Evolutionary conservation across 2,329 filamentous ascomycete genomes (phyloP).

Genomic region (Sarocladium brachiariae): DNA sequence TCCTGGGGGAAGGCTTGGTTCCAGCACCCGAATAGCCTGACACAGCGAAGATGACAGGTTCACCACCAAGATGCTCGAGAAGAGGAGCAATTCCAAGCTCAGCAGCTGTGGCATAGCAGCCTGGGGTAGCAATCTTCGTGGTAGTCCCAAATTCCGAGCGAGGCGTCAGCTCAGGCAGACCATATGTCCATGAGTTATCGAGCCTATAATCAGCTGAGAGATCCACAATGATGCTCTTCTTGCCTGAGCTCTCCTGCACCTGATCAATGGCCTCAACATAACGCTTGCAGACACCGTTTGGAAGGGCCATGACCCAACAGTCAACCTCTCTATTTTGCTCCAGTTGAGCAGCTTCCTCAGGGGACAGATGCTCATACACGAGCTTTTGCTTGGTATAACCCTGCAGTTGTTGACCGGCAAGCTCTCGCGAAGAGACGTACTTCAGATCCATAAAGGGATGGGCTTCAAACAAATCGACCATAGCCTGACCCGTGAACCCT

Average conservation of each 20-base stretch:
- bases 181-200: conserved; percentile 65
- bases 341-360: conserved; percentile 82
- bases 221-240: conserved; percentile 76
- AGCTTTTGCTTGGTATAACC: conserved; percentile 89
- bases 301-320: conserved; percentile 96
- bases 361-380: conserved; percentile 80
- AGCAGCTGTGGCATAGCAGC: conserved; percentile 90
- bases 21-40: conserved; percentile 92
- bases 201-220: conserved; percentile 96
- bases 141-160: conserved; percentile 70
- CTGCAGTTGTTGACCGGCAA: conserved; percentile 80
- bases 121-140: conserved; percentile 82
- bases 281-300: conserved; percentile 90
- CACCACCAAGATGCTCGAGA: conserved; percentile 65
- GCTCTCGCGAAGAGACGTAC: conserved; percentile 89
- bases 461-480: conserved; percentile 78
- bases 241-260: conserved; percentile 23
- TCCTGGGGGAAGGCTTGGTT: conserved; percentile 90
- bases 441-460: conserved; percentile 87
- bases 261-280: conserved; percentile 84
- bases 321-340: conserved; percentile 79
- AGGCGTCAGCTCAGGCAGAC: conserved; percentile 77
- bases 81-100: conserved; percentile 85
- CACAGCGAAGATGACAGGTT: conserved; percentile 81
- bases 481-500: conserved; percentile 87